These are phyloP conservation scores for Verticillium longisporum DNA, from an alignment of 2,329 filamentous ascomycete genomes.

Conservation along the genomic window DNA sequence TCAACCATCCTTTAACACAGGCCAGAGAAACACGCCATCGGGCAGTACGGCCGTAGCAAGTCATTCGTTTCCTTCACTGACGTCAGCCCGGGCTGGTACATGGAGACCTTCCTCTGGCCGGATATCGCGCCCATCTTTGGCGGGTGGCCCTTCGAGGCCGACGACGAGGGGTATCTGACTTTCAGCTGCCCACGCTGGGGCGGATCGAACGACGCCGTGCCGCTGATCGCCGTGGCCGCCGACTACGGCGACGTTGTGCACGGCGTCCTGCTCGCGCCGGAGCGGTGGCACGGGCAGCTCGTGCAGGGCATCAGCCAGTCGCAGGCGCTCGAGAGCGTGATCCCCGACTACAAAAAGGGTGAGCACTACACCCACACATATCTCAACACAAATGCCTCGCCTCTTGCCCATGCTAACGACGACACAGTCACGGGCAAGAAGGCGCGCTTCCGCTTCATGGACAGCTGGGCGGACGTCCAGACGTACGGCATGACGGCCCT, in stretches of 20 bases:
- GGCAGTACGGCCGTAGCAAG: slow-evolving; percentile 25
- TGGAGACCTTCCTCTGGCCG: slow-evolving; percentile 24
- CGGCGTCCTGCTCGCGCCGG: slow-evolving; percentile 32
- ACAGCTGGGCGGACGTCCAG: slow-evolving; percentile 23
- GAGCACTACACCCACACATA: not conserved
- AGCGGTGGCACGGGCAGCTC: slow-evolving; percentile 24
- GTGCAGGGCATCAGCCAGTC: slow-evolving; percentile 30
- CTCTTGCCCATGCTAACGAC: not conserved
- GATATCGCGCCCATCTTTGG: slow-evolving; percentile 20
- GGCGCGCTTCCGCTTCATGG: slow-evolving; percentile 20
- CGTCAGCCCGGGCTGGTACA: slow-evolving; percentile 32
- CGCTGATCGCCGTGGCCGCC: slow-evolving; percentile 29
- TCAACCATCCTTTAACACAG: not conserved
- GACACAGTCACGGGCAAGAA: slow-evolving; percentile 21
- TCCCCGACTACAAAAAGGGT: slow-evolving; percentile 24
- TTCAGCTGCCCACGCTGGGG: slow-evolving; percentile 30
- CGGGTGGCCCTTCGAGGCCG: slow-evolving; percentile 28
- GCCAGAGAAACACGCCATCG: slow-evolving; percentile 29
- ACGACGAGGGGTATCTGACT: slow-evolving; percentile 28
- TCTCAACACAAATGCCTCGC: no score
- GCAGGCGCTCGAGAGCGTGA: slow-evolving; percentile 19
- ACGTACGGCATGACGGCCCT: slow-evolving; percentile 22
- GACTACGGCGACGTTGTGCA: slow-evolving; percentile 40
- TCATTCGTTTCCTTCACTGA: slow-evolving; percentile 26
- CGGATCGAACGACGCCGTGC: slow-evolving; percentile 24